Evolutionary conservation across 495 filamentous ascomycete species (phyloP), one percentile per base, ranked within the genome.

Genomic region (Aspergillus carlsbadensis): DNA sequence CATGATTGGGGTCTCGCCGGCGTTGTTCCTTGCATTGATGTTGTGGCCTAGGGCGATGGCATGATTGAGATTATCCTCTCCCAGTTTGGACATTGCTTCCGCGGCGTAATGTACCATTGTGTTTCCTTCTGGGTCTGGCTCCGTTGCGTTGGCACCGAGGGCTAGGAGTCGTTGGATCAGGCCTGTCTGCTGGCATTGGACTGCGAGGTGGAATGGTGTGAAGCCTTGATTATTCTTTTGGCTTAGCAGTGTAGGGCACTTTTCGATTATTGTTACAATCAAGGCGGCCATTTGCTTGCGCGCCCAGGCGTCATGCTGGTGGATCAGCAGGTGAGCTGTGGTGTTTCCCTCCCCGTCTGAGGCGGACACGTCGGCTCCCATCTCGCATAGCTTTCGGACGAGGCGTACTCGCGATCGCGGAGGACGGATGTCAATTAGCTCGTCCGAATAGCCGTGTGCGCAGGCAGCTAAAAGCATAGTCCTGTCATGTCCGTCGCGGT

Each of bases 1-100:
- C 3, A 33, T 15, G 2, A 56, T 10, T 5, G 52, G 52, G 2
- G 53, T 39, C 6, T 56, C 53, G 7, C 53, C 53, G 20, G 2
- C 20, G 3, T 17, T 31, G 34, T 56, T 56, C 2, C 53, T 29
- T 0, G 53, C 41, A 31, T 56, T 56, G 43, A 56, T 47, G 17
- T 48, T 43, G 1, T 48, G 17, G n/a, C 31, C 42, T 1, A 22
- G 31, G 2, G 6, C 46, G 6, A 57, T 13, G 5, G 22, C 10
- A 7, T 14, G 7, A 8, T 46, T 10, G 13, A 45, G 26, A 5
- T 33, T 5, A 1, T 13, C n/a, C 5, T 15, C 1, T 1, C 13
- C 14, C 11, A 6, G 2, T 6, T 33, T n/a, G 10, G 1, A 0
- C 44, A 47, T 24, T 3, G 6, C 5, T 11, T 18, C 11, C 0